phyloP scores from a whole-genome alignment of 768 basidiomycete genomes.

The Podaxis mareebaensis region DNA sequence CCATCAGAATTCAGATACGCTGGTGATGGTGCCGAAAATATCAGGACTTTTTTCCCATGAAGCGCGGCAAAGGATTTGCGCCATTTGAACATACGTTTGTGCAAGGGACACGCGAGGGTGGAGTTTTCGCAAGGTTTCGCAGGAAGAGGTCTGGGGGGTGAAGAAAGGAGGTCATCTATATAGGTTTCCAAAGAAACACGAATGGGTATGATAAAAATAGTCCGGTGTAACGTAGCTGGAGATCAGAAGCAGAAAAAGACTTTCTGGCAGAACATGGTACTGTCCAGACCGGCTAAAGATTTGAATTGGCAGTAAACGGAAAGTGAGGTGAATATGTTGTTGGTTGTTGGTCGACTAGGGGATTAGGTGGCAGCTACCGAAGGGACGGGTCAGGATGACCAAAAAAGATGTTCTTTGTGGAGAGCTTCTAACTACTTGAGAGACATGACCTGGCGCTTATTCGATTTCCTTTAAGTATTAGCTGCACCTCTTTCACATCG shows the following conservation, averaged over 20 bases:
- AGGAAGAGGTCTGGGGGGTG: neutral
- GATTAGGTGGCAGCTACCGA: slow-evolving; percentile 1
- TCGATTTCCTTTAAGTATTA: slow-evolving; percentile 16
- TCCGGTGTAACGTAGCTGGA: slow-evolving; percentile 5
- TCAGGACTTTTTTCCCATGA: slow-evolving; percentile 3
- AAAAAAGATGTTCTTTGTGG: slow-evolving; percentile 11
- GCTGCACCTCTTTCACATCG: neutral
- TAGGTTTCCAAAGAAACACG: slow-evolving; percentile 2
- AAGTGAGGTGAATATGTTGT: neutral
- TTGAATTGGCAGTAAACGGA: neutral
- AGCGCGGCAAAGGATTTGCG: neutral
- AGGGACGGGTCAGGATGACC: neutral
- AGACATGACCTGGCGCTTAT: slow-evolving; percentile 9
- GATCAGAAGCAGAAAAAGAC: slow-evolving; percentile 9
- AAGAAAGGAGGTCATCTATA: neutral
- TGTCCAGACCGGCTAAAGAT: neutral
- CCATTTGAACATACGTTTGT: neutral
- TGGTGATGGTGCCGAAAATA: slow-evolving; percentile 14
- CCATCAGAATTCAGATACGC: slow-evolving; percentile 8
- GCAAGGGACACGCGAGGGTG: neutral
- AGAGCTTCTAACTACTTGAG: slow-evolving; percentile 1
- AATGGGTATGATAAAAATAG: neutral
- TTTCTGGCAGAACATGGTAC: neutral
- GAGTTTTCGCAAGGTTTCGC: neutral
- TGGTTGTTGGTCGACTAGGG: slow-evolving; percentile 4